These are phyloP conservation scores for Cornus kousa DNA, from an alignment of 148 eudicot species.

Conservation along the genomic window DNA sequence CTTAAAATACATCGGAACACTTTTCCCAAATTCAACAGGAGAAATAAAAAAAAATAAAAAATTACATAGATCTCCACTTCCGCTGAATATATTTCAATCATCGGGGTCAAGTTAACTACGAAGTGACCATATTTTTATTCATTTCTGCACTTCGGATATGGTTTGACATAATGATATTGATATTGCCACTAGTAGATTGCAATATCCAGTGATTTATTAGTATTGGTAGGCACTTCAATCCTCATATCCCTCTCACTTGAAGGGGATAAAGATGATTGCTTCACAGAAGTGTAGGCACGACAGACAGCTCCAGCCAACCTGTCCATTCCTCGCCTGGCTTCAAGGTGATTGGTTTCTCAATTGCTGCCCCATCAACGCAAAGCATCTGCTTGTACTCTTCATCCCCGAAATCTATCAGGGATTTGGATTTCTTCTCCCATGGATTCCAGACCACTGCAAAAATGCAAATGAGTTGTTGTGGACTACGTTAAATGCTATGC, in stretches of 20 bases:
- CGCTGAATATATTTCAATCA: too few species aligned
- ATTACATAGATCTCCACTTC: too few species aligned
- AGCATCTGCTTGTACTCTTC: conserved; percentile 81
- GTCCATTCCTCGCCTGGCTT: conserved; percentile 82
- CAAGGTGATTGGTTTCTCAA: conserved; percentile 67
- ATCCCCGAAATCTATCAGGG: conserved; percentile 61
- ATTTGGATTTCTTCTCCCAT: conserved; percentile 79
- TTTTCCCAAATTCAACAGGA: background rate
- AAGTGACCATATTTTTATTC: too few species aligned
- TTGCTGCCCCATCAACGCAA: conserved; percentile 78
- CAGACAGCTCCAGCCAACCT: conserved; percentile 67
- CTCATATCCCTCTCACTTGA: too few species aligned
- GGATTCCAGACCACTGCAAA: conserved; percentile 88
- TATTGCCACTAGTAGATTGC: too few species aligned
- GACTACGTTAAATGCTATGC: background rate
- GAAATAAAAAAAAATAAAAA: background rate
- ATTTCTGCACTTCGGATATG: too few species aligned
- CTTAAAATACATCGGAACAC: too few species aligned
- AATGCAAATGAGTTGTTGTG: too few species aligned
- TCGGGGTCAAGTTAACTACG: too few species aligned
- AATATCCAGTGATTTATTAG: too few species aligned
- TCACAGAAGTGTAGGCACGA: conserved; percentile 42
- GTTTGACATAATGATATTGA: too few species aligned
- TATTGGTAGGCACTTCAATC: too few species aligned
- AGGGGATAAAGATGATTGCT: background rate